Percentiles rank a stretch among this genome's conserved stretches.
Evolutionary conservation across 2,329 filamentous ascomycete species (phyloP).

Genomic region (Epichloe sylvatica): DNA sequence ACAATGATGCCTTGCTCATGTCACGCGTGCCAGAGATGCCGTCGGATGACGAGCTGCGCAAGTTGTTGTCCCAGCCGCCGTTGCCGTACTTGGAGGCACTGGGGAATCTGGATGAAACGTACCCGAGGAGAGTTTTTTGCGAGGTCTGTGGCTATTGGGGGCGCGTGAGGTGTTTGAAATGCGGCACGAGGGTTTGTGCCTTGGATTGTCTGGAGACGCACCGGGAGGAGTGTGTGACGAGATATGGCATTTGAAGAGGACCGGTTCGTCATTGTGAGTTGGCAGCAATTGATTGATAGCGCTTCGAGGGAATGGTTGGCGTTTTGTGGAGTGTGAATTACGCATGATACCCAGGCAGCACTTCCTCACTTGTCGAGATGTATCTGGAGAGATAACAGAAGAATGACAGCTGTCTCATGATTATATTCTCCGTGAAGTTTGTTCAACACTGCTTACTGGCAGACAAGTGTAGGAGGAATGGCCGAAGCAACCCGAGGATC

Average conservation of each 20-base stretch:
- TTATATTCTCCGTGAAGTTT: neutral
- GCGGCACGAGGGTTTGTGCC: constrained; percentile 64
- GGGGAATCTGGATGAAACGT: constrained; percentile 30
- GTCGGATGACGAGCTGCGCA: constrained; percentile 46
- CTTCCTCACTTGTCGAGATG: neutral
- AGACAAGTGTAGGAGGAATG: too few species aligned
- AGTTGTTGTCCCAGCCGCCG: constrained; percentile 48
- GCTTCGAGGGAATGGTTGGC: constrained; percentile 7
- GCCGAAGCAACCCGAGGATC: constrained; percentile 12
- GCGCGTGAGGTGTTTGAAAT: constrained; percentile 60
- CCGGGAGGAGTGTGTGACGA: constrained; percentile 54
- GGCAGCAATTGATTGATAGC: neutral
- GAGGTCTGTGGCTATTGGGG: constrained; percentile 77
- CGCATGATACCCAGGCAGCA: constrained; percentile 6
- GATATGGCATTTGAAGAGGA: constrained; percentile 37
- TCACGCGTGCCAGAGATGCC: constrained; percentile 45
- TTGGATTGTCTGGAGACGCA: constrained; percentile 61
- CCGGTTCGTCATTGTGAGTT: neutral
- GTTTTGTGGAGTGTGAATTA: neutral
- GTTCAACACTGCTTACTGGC: neutral
- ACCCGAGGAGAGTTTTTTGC: constrained; percentile 55
- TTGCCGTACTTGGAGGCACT: constrained; percentile 54
- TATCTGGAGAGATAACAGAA: neutral
- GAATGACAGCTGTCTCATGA: too few species aligned
- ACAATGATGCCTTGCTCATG: constrained; percentile 43